Base-by-base conservation (phyloP, 148 eudicot species). In the Hydrangea macrophylla region DNA sequence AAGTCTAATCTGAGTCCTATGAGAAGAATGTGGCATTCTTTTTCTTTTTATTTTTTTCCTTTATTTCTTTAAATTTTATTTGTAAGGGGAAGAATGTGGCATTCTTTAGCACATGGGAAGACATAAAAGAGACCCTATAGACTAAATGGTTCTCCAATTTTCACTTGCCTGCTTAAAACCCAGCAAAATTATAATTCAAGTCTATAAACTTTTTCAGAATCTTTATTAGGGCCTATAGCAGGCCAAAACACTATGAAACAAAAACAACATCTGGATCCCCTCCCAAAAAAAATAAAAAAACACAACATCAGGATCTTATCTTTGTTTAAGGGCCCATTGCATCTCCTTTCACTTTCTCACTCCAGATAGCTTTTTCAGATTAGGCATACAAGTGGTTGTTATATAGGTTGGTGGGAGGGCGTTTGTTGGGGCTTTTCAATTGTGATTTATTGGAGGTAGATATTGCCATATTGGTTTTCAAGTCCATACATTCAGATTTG, bases 351-450 rank as follows among this genome's bases (percentile, higher is more conserved):
- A 18, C 51, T 44, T 44, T 44, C 39, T 44, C 51, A 12, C 51
- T 48, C 53, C n/a, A 20, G 7, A 15, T 48, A 10, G 7, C 69
- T 64, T 55, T 57, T 56, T 22, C n/a, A 40, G 64, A 64, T 72
- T 57, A 20, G 28, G 33, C 40, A 9, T 35, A 36, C 32, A 71
- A n/a, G 53, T 48, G 67, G 62, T n/a, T n/a, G n/a, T n/a, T n/a
- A n/a, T n/a, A n/a, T n/a, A n/a, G n/a, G n/a, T 51, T 62, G 75
- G 62, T 55, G 60, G 55, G 75, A 5, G 53, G 36, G 45, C 55
- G 53, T 36, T 39, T n/a, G n/a, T n/a, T n/a, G n/a, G 30, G 22
- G 53, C 53, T 9, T 42, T 42, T 42, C 2, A 6, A 42, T 1
- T 11, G 13, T 7, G 50, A 42, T 42, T 35, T 35, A 35, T n/a